Base-by-base conservation (phyloP, 2,329 filamentous ascomycete genomes). In the Claviceps quebecensis region DNA sequence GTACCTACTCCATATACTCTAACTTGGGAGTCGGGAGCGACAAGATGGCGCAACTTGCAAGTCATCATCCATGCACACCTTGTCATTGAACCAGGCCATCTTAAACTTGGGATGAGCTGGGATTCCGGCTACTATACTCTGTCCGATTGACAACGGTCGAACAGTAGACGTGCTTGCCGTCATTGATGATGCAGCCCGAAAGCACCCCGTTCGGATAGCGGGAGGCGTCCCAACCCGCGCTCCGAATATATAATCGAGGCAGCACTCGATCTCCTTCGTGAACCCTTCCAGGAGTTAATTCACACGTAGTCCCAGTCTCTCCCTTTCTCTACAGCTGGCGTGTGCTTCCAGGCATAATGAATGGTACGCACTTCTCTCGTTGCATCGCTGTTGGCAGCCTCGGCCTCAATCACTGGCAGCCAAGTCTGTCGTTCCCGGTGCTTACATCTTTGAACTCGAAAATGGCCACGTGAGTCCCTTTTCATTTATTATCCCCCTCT, bases 371-470 rank as follows among this genome's bases (percentile, higher is more conserved):
- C 55, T 14, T 54, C 54, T 38, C 47, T 57, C 23, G 22, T 57
- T 36, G 37, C 51, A 45, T 51, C 55, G 49, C 51, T 57, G 9
- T 23, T 54, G 14, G 57, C 57, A 17, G 51, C 53, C 8, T 53
- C 54, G n/a, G 50, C 52, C 34, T 54, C 54, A n/a, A 11, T 45
- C 52, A 38, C 41, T 56, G n/a, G 52, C 54, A 11, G 48, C 29
- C 41, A 47, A 26, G 17, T 41, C 38, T 1, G 4, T 51, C 40
- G 52, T 60, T 17, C 56, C 54, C 3, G 57, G 59, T 22, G 59
- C 55, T 14, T 60, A 51, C 43, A 58, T 58, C 14, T 51, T 57
- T 37, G 57, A 61, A 61, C 45, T 58, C 5, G 40, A 48, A 9
- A 29, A 53, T 2, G 54, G 52, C n/a, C 40, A 54, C 29, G 55